These are phyloP conservation scores for Fusarium sterilihyphosum DNA, from an alignment of 2,329 filamentous ascomycete species.

Conservation along the genomic window DNA sequence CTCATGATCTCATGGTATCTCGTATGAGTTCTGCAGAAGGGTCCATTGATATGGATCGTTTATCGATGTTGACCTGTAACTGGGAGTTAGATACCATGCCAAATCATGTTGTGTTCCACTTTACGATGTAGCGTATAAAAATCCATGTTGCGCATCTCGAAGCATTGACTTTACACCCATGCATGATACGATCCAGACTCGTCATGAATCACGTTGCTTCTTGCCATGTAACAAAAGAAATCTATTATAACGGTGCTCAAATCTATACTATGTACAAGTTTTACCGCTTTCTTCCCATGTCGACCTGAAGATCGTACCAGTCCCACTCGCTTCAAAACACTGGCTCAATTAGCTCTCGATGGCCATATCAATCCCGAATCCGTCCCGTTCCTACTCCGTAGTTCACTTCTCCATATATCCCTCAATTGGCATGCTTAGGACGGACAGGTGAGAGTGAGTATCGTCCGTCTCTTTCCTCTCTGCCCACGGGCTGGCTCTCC, in stretches of 20 bases:
- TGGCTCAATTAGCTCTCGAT: neutral
- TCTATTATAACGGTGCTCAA: neutral
- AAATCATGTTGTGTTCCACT: constrained; percentile 1
- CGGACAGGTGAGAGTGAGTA: constrained; percentile 23
- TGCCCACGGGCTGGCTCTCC: constrained; percentile 31
- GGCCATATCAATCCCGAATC: neutral
- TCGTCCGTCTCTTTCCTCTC: constrained; percentile 6
- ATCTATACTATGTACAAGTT: neutral
- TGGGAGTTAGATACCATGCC: neutral
- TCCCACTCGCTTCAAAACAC: neutral
- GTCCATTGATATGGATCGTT: neutral
- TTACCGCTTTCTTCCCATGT: neutral
- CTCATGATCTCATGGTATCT: constrained; percentile 9
- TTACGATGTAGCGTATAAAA: neutral
- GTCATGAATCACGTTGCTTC: neutral
- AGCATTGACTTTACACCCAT: constrained; percentile 1
- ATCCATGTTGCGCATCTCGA: constrained; percentile 10
- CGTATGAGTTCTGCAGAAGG: constrained; percentile 15
- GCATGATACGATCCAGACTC: neutral
- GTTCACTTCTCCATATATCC: neutral
- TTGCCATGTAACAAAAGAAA: constrained; percentile 6
- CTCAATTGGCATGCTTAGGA: constrained; percentile 1
- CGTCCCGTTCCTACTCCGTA: neutral
- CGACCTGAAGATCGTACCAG: neutral
- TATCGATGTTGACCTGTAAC: neutral